These are phyloP conservation scores for Nannizzia gypsea DNA, from an alignment of 2,329 filamentous ascomycete genomes.

Conservation along the genomic window DNA sequence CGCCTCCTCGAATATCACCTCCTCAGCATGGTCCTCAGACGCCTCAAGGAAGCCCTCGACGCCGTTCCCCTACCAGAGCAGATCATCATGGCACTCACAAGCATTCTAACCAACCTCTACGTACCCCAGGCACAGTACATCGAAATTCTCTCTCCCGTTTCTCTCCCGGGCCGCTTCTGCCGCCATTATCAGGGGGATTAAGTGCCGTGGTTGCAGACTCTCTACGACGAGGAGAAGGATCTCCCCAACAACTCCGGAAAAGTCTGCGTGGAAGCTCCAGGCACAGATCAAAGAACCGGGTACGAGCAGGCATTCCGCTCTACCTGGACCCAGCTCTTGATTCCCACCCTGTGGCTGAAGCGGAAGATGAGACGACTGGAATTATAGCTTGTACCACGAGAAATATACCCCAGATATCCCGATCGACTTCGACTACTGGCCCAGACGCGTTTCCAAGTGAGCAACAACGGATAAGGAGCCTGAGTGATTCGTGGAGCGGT, in stretches of 20 bases:
- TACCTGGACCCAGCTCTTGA: not conserved
- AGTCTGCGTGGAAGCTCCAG: not conserved
- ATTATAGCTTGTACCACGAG: not conserved
- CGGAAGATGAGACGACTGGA: not conserved
- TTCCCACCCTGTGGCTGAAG: not conserved
- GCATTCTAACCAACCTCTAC: constrained; percentile 17
- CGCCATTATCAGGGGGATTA: constrained; percentile 45
- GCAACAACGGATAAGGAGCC: constrained; percentile 3
- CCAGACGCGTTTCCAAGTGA: not conserved
- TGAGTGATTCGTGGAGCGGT: constrained; percentile 12
- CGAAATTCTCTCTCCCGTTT: constrained; percentile 44
- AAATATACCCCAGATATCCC: not conserved
- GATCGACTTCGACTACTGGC: not conserved
- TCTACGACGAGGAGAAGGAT: constrained; percentile 45
- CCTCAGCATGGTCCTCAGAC: constrained; percentile 11
- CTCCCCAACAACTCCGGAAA: constrained; percentile 16
- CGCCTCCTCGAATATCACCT: constrained; percentile 11
- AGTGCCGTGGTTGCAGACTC: constrained; percentile 53
- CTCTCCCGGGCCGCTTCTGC: constrained; percentile 47
- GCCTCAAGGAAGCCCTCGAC: constrained; percentile 14
- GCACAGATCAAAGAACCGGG: not conserved
- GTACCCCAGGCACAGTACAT: constrained; percentile 25
- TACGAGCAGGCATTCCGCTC: not conserved
- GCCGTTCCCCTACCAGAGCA: constrained; percentile 13
- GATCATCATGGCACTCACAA: constrained; percentile 13